Base-by-base conservation (phyloP, 108 stramenopile species). In the Discostella pseudostelligera region DNA sequence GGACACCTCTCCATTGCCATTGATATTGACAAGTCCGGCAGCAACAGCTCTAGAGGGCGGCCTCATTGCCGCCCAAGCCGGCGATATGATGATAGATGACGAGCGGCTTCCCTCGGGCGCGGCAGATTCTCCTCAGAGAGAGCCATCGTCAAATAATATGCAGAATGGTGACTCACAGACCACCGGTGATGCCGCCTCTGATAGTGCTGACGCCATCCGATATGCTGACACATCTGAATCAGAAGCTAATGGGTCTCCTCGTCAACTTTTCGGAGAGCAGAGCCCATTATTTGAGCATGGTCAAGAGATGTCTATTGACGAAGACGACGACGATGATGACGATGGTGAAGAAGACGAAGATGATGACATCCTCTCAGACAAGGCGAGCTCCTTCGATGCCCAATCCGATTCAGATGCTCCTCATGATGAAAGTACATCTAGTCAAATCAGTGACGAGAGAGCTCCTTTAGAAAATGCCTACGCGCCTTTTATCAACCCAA, bases 401-500 rank as follows among this genome's bases (percentile, higher is more conserved):
- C 55, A 37, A 56, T 56, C 55, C 19, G 55, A 56, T 35, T 56
- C 55, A n/a, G 55, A 56, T 36, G 55, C 35, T n/a, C 42, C 10
- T 2, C 42, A 8, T 12, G 42, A 43, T 43, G 14, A 43, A 4
- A 43, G 2, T 43, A 2, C 3, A 9, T 19, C 3, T 36, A 26
- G 55, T 39, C 55, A 56, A 56, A 14, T 7, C 37, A 56, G 37
- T 36, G 55, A 35, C 3, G 55, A 56, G 19, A 56, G 55, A 39
- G 36, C 37, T 32, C 55, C 55, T 39, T 35, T 56, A 56, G 55
- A 56, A n/a, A 56, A 56, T 35, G 55, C 55, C 1, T 56, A 56
- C 35, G 55, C 35, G 35, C 79, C 87, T 14, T 88, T 69, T 55
- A 78, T 92, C 58, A 69, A 69, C 59, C 69, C 80, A 16, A 65